Evolutionary conservation across 768 basidiomycete genomes (phyloP), one percentile per base, ranked within the genome.

Genomic region (Naganishia kalamii): DNA sequence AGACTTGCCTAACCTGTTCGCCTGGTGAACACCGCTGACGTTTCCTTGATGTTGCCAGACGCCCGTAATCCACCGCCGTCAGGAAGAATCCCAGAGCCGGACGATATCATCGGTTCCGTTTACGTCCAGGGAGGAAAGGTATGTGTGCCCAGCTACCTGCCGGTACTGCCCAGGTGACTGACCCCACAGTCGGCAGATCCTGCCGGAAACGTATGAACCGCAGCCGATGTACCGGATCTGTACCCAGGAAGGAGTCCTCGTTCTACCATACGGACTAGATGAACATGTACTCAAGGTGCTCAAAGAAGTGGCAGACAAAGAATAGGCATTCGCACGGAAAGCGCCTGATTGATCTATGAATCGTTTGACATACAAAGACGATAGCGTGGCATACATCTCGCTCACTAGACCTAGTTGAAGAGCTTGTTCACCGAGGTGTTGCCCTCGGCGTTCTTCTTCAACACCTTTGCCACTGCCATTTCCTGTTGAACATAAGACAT

Each of bases 391-490:
- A 30, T 17, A 30, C 49, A 30, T 50, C 23, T 29, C 33, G 30
- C n/a, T 32, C 32, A 19, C 33, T 8, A 40, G 21, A 37, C 47
- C 72, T 80, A 81, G 65, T 77, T 80, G 83, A 96, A 98, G 62
- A 97, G 79, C 82, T 94, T 97, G 83, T 89, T 92, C 70, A 92
- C 88, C 0, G 88, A 90, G 27, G 90, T 96, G 77, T 93, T 93
- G 17, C 87, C 88, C 71, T 96, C 92, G 72, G 93, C 89, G 82
- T 92, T 90, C 84, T 93, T 94, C 85, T 96, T 97, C 72, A 94
- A 80, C 29, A 88, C 91, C 84, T 96, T 98, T 2, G 93, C 92
- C 13, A 97, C 89, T 35, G 94, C 93, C 81, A 97, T 92, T 82
- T 97, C 96, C 54, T 57, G n/a, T 40, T 3, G 8, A 21, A 3